Evolutionary conservation across 495 filamentous ascomycete species (phyloP), one percentile per base, ranked within the genome.

Genomic region (Amorphotheca resinae): DNA sequence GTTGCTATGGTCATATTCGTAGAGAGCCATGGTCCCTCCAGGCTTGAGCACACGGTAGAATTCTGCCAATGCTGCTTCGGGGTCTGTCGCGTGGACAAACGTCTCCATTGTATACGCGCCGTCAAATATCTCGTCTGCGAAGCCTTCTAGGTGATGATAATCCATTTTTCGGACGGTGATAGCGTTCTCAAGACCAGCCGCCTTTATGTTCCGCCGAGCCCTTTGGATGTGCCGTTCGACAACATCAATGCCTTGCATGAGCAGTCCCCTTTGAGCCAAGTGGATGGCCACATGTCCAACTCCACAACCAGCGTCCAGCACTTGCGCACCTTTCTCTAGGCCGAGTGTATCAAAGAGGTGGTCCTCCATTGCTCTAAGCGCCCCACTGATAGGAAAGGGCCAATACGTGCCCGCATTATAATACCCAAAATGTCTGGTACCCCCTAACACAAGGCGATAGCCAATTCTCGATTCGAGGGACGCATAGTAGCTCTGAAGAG

Each of bases 21-120:
- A 64, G 9, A 71, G 45, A 2, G 59, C 66, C 12, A 76, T 23
- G 0, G 51, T 49, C 2, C 70, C 70, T 4, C 70, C 72, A 1
- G 72, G 73, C 38, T 59, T 56, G 4, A 77, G 50, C 0, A 76
- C 38, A 21, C 67, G 65, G 51, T 60, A 61, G 52, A 76, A 76
- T 30, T 66, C 61, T 8, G 47, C 39, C 20, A 74, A 46, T 1
- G 65, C 72, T 9, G 58, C 61, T 41, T 62, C 49, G 5, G 66
- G 65, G 16, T 76, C 64, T 1, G 63, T 72, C 5, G 74, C 69
- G 47, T 78, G 71, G 4, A 75, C 70, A 20, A 76, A 63, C 0
- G 72, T 77, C 49, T 77, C 73, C 62, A 75, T 74, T 1, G 72
- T 75, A 49, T 76, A 77, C 38, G 69, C 50, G 14, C 73, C 73